Evolutionary conservation across 306 rosid genomes (phyloP).

Genomic region (Purshia tridentata): DNA sequence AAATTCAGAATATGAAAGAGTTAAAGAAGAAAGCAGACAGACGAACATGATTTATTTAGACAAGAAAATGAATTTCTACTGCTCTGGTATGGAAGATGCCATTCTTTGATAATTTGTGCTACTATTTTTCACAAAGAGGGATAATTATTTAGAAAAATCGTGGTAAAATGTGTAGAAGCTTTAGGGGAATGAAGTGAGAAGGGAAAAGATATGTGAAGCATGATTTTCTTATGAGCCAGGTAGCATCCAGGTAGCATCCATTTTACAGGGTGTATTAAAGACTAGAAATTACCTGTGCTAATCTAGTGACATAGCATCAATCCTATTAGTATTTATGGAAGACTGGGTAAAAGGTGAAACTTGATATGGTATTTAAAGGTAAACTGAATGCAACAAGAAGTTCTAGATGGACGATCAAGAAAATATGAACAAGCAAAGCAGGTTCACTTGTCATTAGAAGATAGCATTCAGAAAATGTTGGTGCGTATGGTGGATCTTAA

Average conservation of each 20-base stretch:
- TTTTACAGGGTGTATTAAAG: not conserved
- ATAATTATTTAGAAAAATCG: not conserved
- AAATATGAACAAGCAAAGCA: not conserved
- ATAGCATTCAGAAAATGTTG: not conserved
- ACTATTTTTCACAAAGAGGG: not conserved
- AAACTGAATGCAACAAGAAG: not conserved
- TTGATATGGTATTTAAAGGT: not conserved
- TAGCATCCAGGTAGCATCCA: not conserved
- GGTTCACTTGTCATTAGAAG: not conserved
- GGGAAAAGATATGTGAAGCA: not conserved
- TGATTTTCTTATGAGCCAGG: not conserved
- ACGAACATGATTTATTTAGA: not conserved
- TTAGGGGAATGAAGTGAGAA: not conserved
- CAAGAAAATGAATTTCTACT: not conserved
- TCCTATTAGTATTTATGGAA: not conserved
- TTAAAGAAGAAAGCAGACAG: too few species aligned
- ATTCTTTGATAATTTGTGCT: not conserved
- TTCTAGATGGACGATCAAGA: not conserved
- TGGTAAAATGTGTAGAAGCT: not conserved
- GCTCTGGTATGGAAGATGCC: not conserved
- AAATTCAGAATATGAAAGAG: too few species aligned
- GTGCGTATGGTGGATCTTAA: not conserved
- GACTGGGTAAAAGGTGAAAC: not conserved
- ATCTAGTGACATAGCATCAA: not conserved
- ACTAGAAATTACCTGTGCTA: not conserved